Evolutionary conservation across 352 stramenopile species (phyloP).

Genomic region (Globisporangium canariense): DNA sequence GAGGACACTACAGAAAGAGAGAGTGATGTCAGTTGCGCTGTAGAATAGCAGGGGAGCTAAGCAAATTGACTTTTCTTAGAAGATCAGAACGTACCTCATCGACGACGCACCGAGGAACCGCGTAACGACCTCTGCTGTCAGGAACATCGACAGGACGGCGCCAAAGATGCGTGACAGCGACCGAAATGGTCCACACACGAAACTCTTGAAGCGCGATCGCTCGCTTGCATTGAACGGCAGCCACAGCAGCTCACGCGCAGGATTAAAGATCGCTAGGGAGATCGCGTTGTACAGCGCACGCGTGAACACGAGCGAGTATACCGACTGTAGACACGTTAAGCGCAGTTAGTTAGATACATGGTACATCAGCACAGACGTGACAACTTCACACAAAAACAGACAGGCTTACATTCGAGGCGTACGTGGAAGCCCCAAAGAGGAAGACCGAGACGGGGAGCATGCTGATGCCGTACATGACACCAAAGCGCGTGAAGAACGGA

Average conservation of each 20-base stretch:
- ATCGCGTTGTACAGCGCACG: slow-evolving; percentile 79
- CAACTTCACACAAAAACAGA: no score
- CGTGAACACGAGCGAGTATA: slow-evolving; percentile 55
- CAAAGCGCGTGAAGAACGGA: slow-evolving; percentile 81
- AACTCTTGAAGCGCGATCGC: slow-evolving; percentile 73
- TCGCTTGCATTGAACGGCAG: slow-evolving; percentile 73
- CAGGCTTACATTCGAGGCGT: slow-evolving; percentile 43
- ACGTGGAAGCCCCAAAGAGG: slow-evolving; percentile 64
- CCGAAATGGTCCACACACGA: slow-evolving; percentile 75
- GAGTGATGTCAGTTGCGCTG: no score
- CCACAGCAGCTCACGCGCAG: slow-evolving; percentile 82
- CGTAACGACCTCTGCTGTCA: slow-evolving; percentile 47
- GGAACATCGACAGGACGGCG: slow-evolving; percentile 62
- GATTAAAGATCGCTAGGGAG: slow-evolving; percentile 81
- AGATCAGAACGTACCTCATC: slow-evolving; percentile 40
- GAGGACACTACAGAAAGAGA: slow-evolving; percentile 29
- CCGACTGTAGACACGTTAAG: slow-evolving; percentile 26
- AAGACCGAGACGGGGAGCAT: slow-evolving; percentile 69
- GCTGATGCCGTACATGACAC: slow-evolving; percentile 82
- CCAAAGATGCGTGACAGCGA: slow-evolving; percentile 78
- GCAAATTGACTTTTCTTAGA: no score
- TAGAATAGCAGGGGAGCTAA: no score
- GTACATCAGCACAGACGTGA: background rate
- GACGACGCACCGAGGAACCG: slow-evolving; percentile 44
- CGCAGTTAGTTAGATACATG: background rate